Percentiles rank a stretch among this genome's conserved stretches.
These are phyloP conservation scores for Saccharomycopsis fibuligera DNA, from an alignment of 805 yeast species.

Conservation along the genomic window DNA sequence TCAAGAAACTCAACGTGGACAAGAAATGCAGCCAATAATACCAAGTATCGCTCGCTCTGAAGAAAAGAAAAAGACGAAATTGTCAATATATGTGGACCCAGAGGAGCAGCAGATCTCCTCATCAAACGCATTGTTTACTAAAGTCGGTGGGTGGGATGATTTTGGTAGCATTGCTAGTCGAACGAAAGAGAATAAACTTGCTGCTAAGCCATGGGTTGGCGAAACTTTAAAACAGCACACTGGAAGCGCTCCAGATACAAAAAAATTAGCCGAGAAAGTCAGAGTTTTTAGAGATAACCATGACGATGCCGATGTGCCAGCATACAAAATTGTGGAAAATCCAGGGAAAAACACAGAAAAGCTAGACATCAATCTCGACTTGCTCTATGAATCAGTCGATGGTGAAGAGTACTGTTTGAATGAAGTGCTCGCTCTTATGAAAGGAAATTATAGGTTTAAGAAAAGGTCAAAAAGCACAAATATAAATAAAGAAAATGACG, in stretches of 20 bases:
- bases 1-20: no score
- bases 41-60: neutral
- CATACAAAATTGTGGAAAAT: conserved; percentile 43
- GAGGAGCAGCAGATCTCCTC: no score
- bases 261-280: conserved; percentile 6
- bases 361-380: conserved; percentile 52
- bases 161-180: conserved; percentile 45
- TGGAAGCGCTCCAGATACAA: neutral
- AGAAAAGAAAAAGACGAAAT: conserved; percentile 2
- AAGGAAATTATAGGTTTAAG: conserved; percentile 26
- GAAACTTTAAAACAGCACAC: conserved; percentile 45
- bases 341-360: conserved; percentile 59
- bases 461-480: conserved; percentile 6
- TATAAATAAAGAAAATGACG: conserved; percentile 22
- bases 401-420: conserved; percentile 52
- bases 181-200: conserved; percentile 56
- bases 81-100: conserved; percentile 1
- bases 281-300: conserved; percentile 15
- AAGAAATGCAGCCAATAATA: conserved; percentile 1
- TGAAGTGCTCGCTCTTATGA: conserved; percentile 55
- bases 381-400: conserved; percentile 35
- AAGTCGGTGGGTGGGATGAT: conserved; percentile 36
- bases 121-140: neutral
- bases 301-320: conserved; percentile 27
- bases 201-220: conserved; percentile 58